These are phyloP conservation scores for Pseudozyma thailandica DNA, from an alignment of 1,284 basidiomycete genomes.

Conservation along the genomic window DNA sequence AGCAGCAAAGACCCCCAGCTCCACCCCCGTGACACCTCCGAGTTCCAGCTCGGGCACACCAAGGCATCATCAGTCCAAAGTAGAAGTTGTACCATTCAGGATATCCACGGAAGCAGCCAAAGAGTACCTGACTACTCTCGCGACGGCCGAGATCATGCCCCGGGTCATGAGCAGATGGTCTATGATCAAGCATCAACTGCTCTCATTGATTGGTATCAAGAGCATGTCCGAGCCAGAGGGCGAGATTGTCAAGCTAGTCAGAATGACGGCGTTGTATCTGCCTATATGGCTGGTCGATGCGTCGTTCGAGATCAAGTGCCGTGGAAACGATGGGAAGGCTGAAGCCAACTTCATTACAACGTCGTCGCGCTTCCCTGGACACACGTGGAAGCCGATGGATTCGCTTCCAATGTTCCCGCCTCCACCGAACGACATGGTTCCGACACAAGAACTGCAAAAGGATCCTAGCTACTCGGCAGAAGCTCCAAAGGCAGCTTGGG, in stretches of 20 bases:
- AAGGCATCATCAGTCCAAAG: constrained; percentile 36
- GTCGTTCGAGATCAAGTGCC: constrained; percentile 43
- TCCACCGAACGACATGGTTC: constrained; percentile 30
- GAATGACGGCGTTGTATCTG: constrained; percentile 42
- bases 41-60: constrained; percentile 9
- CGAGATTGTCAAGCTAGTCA: constrained; percentile 27
- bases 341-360: constrained; percentile 38
- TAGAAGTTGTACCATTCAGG: constrained; percentile 40
- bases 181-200: constrained; percentile 22
- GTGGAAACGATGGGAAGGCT: constrained; percentile 41
- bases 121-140: constrained; percentile 25
- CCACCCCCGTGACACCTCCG: background rate
- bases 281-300: constrained; percentile 48
- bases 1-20: background rate
- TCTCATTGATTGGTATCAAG: constrained; percentile 18
- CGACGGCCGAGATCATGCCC: constrained; percentile 26
- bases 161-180: constrained; percentile 24
- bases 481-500: constrained; percentile 12
- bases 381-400: constrained; percentile 52
- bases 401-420: constrained; percentile 38
- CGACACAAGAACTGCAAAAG: constrained; percentile 4
- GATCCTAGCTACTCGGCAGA: constrained; percentile 10
- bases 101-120: constrained; percentile 26
- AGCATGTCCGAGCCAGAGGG: constrained; percentile 11
- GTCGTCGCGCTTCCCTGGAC: constrained; percentile 31